Base-by-base conservation (phyloP, 2,329 filamentous ascomycete species). In the Curvularia hawaiiensis region DNA sequence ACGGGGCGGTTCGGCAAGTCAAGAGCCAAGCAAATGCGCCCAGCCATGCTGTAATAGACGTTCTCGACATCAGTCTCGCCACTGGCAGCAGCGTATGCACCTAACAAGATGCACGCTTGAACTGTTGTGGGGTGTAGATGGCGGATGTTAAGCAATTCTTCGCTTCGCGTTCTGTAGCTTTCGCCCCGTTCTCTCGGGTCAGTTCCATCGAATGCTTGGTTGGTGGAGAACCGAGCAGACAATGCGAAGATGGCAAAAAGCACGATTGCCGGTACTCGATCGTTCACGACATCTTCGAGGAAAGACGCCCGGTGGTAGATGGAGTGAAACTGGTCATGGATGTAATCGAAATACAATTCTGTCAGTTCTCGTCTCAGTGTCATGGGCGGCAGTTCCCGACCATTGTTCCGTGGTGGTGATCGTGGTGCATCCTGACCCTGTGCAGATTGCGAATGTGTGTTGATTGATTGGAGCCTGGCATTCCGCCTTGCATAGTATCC, bases 1-100 rank as follows among this genome's bases (percentile, higher is more conserved):
- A 67, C 64, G 16, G 62, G 64, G 2, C 57, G 60, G 54, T 63
- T 68, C 6, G 64, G 59, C 24, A 68, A 30, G 53, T 68, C 66
- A 12, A 68, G 60, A 10, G 57, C 60, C 30, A 68, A 48, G 24
- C 63, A 66, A 56, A 68, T 67, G 24, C 66, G 64, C 35, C 66
- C 66, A 38, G 56, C 66, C 38, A 59, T 63, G 26, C 58, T 64
- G 57, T 68, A 68, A 47, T 66, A 68, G 14, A 68, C 50, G 43
- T 68, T 68, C 39, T 68, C 66, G 12, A 68, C 52, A 30, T 68
- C 63, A 14, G 66, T 68, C 16, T 68, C 63, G 43, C 66, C 66
- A 52, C 59, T 60, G 11, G 66, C 64, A 28, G 66, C 62, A 44
- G 66, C 66, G 46, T 68, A 68, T 39, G 66, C 66, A 22, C 64